phyloP scores from a whole-genome alignment of 2,329 filamentous ascomycete genomes.

The Coniochaeta sp. region DNA sequence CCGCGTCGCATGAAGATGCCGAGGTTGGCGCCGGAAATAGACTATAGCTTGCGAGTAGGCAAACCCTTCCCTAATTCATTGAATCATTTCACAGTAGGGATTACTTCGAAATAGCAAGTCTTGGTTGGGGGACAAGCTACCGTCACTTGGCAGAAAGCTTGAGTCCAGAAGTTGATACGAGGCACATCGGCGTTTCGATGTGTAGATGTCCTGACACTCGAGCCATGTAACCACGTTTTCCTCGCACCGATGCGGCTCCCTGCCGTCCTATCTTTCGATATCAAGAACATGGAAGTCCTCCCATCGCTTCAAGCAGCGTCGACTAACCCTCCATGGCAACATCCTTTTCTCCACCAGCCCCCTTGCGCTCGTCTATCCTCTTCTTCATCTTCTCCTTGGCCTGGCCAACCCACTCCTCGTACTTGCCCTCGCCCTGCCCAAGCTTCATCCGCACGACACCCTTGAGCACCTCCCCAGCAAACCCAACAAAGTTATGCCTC shows the following conservation, averaged over 20 bases:
- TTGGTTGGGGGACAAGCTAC: too few species aligned
- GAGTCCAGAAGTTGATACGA: neutral
- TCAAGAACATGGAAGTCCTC: neutral
- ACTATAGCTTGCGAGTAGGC: neutral
- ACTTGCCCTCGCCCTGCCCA: constrained; percentile 54
- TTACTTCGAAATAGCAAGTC: too few species aligned
- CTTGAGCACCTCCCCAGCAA: constrained; percentile 84
- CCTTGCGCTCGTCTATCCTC: constrained; percentile 22
- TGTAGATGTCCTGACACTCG: neutral
- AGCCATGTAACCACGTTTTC: neutral
- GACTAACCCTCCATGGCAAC: constrained; percentile 21
- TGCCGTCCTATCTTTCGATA: neutral
- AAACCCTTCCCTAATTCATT: neutral
- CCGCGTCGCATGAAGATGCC: neutral
- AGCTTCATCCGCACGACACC: constrained; percentile 73
- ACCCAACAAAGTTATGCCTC: constrained; percentile 92
- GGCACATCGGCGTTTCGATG: neutral
- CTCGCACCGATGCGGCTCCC: neutral
- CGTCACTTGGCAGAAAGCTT: neutral
- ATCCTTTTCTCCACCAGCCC: constrained; percentile 17
- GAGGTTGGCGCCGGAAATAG: neutral
- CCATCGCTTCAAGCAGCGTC: neutral
- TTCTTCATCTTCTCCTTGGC: constrained; percentile 25
- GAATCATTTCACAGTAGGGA: neutral
- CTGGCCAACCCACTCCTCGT: constrained; percentile 66